Conservation (phyloP, 257 asterid genomes). For the Solanum stenotomum region DNA sequence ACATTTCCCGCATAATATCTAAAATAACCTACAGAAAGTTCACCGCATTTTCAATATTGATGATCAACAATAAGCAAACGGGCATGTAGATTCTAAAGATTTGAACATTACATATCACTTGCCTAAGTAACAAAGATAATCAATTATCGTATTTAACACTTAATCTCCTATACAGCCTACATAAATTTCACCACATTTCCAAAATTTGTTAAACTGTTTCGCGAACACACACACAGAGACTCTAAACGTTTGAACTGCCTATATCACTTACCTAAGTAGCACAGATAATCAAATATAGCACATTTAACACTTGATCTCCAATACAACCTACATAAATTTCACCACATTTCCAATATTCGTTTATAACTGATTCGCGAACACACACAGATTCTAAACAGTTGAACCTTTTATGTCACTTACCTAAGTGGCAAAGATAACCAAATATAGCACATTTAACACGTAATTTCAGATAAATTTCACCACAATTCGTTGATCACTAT, state of each 20-base stretch:
- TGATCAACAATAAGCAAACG: not conserved
- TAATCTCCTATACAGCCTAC: not conserved
- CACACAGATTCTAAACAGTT: constrained; percentile 2
- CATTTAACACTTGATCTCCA: not conserved
- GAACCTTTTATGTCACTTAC: constrained; percentile 32
- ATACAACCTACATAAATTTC: not conserved
- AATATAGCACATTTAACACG: not conserved
- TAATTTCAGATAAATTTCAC: not conserved
- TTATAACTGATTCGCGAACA: not conserved
- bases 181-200: not conserved
- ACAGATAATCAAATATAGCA: constrained; percentile 14
- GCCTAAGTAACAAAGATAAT: constrained; percentile 28
- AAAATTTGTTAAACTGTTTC: not conserved
- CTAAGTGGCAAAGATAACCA: constrained; percentile 37
- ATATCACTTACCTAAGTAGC: constrained; percentile 45
- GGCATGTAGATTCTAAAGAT: not conserved
- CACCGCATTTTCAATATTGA: not conserved
- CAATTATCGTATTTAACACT: not conserved
- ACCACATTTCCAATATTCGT: not conserved
- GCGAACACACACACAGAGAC: not conserved
- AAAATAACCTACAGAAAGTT: not conserved
- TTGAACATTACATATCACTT: constrained; percentile 22
- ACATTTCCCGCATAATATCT: not conserved
- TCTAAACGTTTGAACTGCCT: constrained; percentile 5
- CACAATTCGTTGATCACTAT: not conserved